Conservation (phyloP, 768 basidiomycete species). For the Sistotremastrum niveocremeum region DNA sequence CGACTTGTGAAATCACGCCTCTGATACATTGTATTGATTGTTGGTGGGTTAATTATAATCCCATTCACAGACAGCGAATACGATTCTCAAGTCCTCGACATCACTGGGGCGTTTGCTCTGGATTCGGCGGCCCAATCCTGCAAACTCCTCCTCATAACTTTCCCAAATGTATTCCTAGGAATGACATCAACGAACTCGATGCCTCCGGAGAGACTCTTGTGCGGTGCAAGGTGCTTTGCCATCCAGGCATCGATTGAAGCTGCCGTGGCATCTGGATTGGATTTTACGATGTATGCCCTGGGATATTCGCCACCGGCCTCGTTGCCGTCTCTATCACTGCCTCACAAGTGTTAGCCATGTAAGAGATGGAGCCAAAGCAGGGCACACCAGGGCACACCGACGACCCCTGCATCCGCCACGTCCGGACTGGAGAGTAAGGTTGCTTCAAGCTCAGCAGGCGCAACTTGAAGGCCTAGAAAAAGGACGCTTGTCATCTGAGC, state of each 20-base stretch:
- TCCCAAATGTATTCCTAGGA: constrained; percentile 7
- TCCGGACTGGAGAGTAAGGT: constrained; percentile 15
- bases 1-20: no score
- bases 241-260: constrained; percentile 7
- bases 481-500: no score
- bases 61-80: no score
- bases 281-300: constrained; percentile 7
- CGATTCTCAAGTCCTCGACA: no score
- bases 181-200: constrained; percentile 5
- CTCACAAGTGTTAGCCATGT: background rate
- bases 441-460: constrained; percentile 22
- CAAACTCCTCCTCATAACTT: constrained; percentile 8
- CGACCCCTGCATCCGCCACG: constrained; percentile 17
- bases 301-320: constrained; percentile 9
- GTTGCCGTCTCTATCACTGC: background rate
- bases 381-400: constrained; percentile 12
- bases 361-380: no score
- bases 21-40: no score
- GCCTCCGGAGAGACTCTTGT: constrained; percentile 7
- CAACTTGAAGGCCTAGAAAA: constrained; percentile 11
- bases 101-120: no score
- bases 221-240: constrained; percentile 5
- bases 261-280: background rate
- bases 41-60: no score
- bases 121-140: background rate